Evolutionary conservation across 2,329 filamentous ascomycete genomes (phyloP).

Genomic region (Venturia carpophila): DNA sequence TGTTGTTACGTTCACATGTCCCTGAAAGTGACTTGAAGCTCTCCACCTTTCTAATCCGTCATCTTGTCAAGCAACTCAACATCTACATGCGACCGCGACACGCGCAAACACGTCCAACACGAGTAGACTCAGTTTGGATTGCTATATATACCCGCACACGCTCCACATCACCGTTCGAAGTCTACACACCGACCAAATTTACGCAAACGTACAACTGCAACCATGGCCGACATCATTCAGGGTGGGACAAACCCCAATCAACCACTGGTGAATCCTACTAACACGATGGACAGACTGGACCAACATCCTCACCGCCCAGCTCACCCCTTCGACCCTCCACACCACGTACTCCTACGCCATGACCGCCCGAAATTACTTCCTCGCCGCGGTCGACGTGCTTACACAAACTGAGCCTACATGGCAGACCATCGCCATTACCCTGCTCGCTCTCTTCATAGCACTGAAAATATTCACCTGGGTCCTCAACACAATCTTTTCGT

Average conservation of each 20-base stretch:
- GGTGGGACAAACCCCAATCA: neutral
- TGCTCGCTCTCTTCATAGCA: constrained; percentile 55
- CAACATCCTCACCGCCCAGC: constrained; percentile 15
- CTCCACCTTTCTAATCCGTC: neutral
- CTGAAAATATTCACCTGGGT: constrained; percentile 61
- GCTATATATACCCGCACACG: neutral
- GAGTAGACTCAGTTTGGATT: neutral
- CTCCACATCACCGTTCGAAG: neutral
- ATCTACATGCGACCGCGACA: neutral
- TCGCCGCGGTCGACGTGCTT: constrained; percentile 26
- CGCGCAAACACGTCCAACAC: neutral
- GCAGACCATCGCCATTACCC: constrained; percentile 47
- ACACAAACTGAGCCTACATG: constrained; percentile 34
- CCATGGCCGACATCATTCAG: constrained; percentile 13
- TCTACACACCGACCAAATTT: neutral
- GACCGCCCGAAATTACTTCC: constrained; percentile 24
- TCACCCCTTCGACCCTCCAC: constrained; percentile 21
- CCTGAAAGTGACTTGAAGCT: neutral
- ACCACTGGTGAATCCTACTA: neutral
- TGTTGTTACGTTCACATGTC: neutral
- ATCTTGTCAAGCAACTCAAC: neutral
- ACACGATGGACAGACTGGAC: constrained; percentile 20
- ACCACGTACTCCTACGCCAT: constrained; percentile 22
- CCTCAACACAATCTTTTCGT: constrained; percentile 65
- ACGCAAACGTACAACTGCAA: neutral